Evolutionary conservation across 2,329 filamentous ascomycete species (phyloP).

Genomic region (Talaromyces islandicus): DNA sequence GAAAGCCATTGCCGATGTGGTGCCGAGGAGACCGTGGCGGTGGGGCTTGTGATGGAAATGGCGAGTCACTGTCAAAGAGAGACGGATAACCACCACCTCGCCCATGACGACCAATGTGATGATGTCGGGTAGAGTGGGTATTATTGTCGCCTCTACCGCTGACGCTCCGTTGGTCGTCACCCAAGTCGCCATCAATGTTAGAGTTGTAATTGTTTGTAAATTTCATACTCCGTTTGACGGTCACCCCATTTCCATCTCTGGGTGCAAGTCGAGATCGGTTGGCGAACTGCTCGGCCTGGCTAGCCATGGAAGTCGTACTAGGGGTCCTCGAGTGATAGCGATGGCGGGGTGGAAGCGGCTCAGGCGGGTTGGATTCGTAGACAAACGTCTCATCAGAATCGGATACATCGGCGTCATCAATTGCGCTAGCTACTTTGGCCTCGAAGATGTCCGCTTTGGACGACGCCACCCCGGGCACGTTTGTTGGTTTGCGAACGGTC

Average conservation of each 20-base stretch:
- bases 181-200: conserved; percentile 60
- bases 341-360: conserved; percentile 49
- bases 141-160: conserved; percentile 55
- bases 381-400: conserved; percentile 99
- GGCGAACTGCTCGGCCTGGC: conserved; percentile 41
- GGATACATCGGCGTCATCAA: conserved; percentile 92
- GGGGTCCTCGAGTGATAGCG: conserved; percentile 91
- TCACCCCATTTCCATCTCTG: conserved; percentile 59
- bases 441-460: conserved; percentile 98
- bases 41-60: conserved; percentile 55
- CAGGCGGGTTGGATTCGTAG: conserved; percentile 89
- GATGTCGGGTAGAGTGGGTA: conserved; percentile 62
- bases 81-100: conserved; percentile 64
- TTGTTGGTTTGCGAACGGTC: conserved; percentile 60
- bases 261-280: conserved; percentile 59
- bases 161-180: conserved; percentile 58
- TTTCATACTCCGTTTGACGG: conserved; percentile 90
- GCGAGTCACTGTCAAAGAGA: conserved; percentile 71
- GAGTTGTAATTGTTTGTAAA: conserved; percentile 76
- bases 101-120: conserved; percentile 74
- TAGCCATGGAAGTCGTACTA: conserved; percentile 73
- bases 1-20: conserved; percentile 46
- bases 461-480: conserved; percentile 46
- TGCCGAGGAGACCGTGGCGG: conserved; percentile 57
- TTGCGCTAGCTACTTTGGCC: conserved; percentile 89